Conservation (phyloP, 148 eudicot genomes). For the Arctostaphylos glauca region DNA sequence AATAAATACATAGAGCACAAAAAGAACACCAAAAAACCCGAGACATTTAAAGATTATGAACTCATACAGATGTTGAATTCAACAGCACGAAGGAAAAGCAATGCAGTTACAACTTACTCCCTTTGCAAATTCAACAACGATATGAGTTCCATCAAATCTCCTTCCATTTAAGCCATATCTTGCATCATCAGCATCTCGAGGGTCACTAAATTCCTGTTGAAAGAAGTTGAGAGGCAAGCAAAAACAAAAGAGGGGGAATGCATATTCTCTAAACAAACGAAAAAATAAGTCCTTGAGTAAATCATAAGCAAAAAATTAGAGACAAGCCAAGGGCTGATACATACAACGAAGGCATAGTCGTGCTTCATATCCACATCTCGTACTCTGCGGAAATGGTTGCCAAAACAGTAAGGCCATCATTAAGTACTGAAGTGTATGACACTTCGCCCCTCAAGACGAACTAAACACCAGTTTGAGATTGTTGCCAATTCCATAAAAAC, state of each 20-base stretch:
- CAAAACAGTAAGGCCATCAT: slow-evolving; percentile 99
- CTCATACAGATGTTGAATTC: neutral
- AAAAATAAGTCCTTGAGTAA: slow-evolving; percentile 7
- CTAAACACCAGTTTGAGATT: slow-evolving; percentile 98
- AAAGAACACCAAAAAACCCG: neutral
- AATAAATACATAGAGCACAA: neutral
- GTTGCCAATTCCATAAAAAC: slow-evolving; percentile 93
- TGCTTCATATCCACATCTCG: slow-evolving; percentile 99
- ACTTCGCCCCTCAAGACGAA: slow-evolving; percentile 87
- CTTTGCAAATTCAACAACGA: slow-evolving; percentile 76
- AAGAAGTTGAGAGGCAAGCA: slow-evolving; percentile 14
- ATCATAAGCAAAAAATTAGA: neutral
- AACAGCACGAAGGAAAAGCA: neutral
- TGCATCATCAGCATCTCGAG: slow-evolving; percentile 98
- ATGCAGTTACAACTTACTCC: slow-evolving; percentile 55
- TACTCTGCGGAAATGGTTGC: slow-evolving; percentile 99
- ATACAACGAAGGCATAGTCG: slow-evolving; percentile 94
- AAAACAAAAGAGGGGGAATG: slow-evolving; percentile 23
- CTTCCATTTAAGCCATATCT: slow-evolving; percentile 70
- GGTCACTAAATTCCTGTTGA: slow-evolving; percentile 82
- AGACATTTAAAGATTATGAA: neutral
- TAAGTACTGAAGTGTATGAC: slow-evolving; percentile 74
- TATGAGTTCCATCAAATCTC: slow-evolving; percentile 76
- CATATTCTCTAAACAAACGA: neutral
- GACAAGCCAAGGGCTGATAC: slow-evolving; percentile 36